Conservation (phyloP, 768 basidiomycete species). For the Russula ochroleuca region DNA sequence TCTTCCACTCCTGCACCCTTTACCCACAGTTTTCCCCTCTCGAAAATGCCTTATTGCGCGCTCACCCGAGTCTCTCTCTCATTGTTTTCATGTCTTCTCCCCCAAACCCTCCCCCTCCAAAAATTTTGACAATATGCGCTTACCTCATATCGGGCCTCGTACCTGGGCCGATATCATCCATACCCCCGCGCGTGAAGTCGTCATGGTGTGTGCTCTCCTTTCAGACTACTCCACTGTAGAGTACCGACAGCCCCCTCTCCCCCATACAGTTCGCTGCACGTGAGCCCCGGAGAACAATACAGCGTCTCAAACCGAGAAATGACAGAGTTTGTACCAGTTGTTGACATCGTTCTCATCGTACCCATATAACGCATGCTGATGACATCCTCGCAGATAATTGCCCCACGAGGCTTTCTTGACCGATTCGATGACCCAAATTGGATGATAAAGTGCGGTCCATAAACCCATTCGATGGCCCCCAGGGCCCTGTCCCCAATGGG, state of each 20-base stretch:
- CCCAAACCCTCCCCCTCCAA: slow-evolving; percentile 1
- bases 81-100: slow-evolving; percentile 9
- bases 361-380: too few relatives aligned
- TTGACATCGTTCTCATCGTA: too few relatives aligned
- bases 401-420: too few relatives aligned
- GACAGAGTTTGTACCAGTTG: too few relatives aligned
- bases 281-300: too few relatives aligned
- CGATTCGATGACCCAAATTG: too few relatives aligned
- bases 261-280: neutral
- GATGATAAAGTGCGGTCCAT: too few relatives aligned
- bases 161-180: slow-evolving; percentile 23
- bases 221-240: neutral
- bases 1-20: slow-evolving; percentile 8
- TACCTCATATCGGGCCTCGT: slow-evolving; percentile 24
- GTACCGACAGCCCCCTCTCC: neutral
- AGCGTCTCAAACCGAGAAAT: too few relatives aligned
- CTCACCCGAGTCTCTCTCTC: neutral
- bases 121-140: slow-evolving; percentile 18
- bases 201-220: slow-evolving; percentile 7
- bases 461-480: too few relatives aligned
- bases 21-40: slow-evolving; percentile 7
- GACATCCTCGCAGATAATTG: too few relatives aligned
- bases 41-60: slow-evolving; percentile 1
- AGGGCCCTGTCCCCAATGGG: too few relatives aligned
- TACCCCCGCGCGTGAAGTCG: slow-evolving; percentile 22